Evolutionary conservation across 2,329 filamentous ascomycete genomes (phyloP).

Genomic region (Colletotrichum orbiculare): DNA sequence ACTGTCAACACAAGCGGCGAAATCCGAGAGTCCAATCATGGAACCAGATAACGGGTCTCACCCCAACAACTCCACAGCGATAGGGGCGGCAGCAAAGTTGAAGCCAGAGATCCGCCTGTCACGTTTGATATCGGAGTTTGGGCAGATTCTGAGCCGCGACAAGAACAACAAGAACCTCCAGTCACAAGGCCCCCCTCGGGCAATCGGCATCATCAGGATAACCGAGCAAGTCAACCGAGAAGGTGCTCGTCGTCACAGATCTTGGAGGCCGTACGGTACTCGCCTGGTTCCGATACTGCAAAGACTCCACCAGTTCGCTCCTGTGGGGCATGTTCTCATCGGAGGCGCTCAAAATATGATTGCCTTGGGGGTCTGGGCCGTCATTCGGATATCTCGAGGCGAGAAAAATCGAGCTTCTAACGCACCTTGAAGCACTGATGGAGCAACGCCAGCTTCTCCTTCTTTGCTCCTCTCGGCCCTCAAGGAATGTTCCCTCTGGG

Average conservation of each 20-base stretch:
- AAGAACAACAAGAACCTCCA: conserved; percentile 45
- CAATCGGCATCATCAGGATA: conserved; percentile 51
- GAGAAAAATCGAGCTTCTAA: not conserved
- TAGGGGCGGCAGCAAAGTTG: conserved; percentile 21
- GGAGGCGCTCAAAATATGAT: conserved; percentile 57
- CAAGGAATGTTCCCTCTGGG: too few species aligned
- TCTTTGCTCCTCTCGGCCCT: too few species aligned
- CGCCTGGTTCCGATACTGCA: conserved; percentile 53
- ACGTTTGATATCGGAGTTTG: conserved; percentile 52
- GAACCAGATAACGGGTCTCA: too few species aligned
- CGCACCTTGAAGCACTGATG: too few species aligned
- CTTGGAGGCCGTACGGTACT: conserved; percentile 49
- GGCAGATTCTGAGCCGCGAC: conserved; percentile 47
- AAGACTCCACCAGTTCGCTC: conserved; percentile 54
- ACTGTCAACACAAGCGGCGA: too few species aligned
- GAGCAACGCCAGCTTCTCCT: too few species aligned
- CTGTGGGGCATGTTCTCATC: conserved; percentile 48
- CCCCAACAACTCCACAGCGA: not conserved
- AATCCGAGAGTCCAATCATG: too few species aligned
- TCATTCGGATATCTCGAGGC: conserved; percentile 52
- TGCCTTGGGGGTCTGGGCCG: conserved; percentile 56
- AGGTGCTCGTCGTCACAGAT: conserved; percentile 32
- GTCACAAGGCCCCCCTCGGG: conserved; percentile 41
- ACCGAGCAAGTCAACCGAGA: conserved; percentile 50
- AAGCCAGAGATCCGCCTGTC: conserved; percentile 52